phyloP scores from a whole-genome alignment of 495 filamentous ascomycete species.

The Trichoderma gamsii region DNA sequence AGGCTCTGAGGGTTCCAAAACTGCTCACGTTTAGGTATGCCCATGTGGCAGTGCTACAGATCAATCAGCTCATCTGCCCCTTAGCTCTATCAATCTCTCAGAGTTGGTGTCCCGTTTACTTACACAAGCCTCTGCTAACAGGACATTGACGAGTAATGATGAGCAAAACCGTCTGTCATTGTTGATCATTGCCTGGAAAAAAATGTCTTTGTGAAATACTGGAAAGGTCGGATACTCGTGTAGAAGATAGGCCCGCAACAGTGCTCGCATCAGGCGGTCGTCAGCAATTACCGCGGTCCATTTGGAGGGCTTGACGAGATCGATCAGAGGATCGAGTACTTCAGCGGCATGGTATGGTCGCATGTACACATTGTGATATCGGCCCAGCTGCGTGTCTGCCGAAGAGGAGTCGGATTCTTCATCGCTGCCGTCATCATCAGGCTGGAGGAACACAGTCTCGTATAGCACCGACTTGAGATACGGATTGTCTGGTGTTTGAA shows the following conservation, averaged over 20 bases:
- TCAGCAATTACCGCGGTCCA: conserved; percentile 23
- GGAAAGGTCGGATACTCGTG: conserved; percentile 23
- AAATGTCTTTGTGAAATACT: conserved; percentile 23
- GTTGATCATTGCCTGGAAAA: conserved; percentile 23
- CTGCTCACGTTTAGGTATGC: conserved; percentile 23
- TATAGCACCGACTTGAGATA: conserved; percentile 10
- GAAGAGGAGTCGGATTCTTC: no score
- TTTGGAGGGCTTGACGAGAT: conserved; percentile 18
- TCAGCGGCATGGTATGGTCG: conserved; percentile 23
- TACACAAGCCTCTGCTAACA: conserved; percentile 16
- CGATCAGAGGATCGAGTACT: conserved; percentile 21
- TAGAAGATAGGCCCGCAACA: conserved; percentile 24
- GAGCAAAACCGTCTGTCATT: conserved; percentile 22
- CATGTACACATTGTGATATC: conserved; percentile 20
- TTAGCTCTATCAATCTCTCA: neutral
- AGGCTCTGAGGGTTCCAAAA: conserved; percentile 28
- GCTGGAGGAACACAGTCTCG: neutral
- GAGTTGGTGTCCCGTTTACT: neutral
- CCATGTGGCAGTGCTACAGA: conserved; percentile 21
- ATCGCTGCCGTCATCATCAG: neutral
- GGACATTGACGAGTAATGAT: conserved; percentile 19
- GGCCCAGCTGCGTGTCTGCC: neutral
- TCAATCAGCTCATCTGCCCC: neutral
- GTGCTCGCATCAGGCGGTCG: conserved; percentile 20
- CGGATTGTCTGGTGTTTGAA: neutral